Base-by-base conservation (phyloP, 2,329 filamentous ascomycete genomes). In the Gyromitra esculenta region DNA sequence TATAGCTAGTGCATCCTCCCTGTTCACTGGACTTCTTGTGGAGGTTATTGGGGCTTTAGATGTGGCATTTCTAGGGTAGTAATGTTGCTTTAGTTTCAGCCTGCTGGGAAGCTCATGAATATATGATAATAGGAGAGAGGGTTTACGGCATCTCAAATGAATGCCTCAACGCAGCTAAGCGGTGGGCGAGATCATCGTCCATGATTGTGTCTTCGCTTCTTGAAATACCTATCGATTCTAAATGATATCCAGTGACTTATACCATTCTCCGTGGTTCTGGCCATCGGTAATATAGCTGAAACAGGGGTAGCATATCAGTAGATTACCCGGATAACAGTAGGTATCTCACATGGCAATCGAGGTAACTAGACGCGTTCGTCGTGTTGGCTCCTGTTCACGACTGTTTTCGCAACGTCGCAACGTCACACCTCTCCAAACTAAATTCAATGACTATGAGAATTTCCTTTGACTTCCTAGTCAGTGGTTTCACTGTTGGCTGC, bases 381-480 rank as follows among this genome's bases (percentile, higher is more conserved):
- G 18, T 21, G 18, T 54, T 48, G 45, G n/a, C 25, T 31, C 37
- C 43, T 52, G 48, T 8, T 52, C 48, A 5, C 48, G 5, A 35
- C 11, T 35, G 13, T 15, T 60, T 8, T 13, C 21, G 31, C 21
- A 31, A 18, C 18, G 21, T 31, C 7, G 8, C 9, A 31, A 31
- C 8, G 13, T 56, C 9, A 8, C 7, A 11, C 9, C 31, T 18
- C 9, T 25, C 52, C 6, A 8, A 25, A 41, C 9, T 15, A 35
- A 37, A 54, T 56, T 50, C 52, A 52, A 74, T 77, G 64, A 67
- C 64, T 1, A 77, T 77, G 75, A 78, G 70, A 39, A 57, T 79
- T 45, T 79, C 78, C 18, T 79, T 79, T 41, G 78, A 79, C 48
- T 79, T 78, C 54, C 65, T 79, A 13, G 57, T 79, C 13, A 74